These are phyloP conservation scores for Vitis hybrid DNA, from an alignment of 177 flowering plant species.

Conservation along the genomic window DNA sequence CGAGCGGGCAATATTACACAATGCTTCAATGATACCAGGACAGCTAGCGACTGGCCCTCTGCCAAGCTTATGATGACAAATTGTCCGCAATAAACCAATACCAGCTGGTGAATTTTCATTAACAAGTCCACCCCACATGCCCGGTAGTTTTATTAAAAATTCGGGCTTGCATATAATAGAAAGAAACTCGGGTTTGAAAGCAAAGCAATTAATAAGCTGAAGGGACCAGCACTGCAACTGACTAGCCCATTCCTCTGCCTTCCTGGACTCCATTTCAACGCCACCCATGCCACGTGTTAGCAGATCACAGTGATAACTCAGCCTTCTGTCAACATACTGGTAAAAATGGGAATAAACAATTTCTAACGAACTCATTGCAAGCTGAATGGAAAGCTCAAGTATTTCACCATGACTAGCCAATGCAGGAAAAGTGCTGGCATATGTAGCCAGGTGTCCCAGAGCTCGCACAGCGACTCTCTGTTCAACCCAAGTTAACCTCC, in stretches of 20 bases:
- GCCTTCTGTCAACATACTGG: conserved; percentile 76
- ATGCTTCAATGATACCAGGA: conserved; percentile 77
- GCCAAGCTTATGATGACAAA: conserved; percentile 94
- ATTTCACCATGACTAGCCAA: conserved; percentile 88
- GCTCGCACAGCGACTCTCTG: conserved; percentile 98
- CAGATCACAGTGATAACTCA: conserved; percentile 93
- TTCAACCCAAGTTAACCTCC: conserved; percentile 97
- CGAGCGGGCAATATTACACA: conserved; percentile 93
- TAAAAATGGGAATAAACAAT: conserved; percentile 95
- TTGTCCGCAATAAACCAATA: conserved; percentile 85
- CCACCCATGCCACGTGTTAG: conserved; percentile 99
- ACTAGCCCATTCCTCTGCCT: conserved; percentile 99
- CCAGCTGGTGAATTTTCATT: conserved; percentile 99
- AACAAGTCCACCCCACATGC: conserved; percentile 99
- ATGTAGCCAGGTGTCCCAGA: conserved; percentile 95
- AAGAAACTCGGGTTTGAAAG: conserved; percentile 93
- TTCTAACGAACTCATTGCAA: conserved; percentile 91
- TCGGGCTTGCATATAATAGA: conserved; percentile 89
- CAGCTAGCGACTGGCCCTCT: conserved; percentile 86
- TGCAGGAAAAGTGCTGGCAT: conserved; percentile 76
- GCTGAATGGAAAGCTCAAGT: conserved; percentile 90
- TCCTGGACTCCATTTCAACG: conserved; percentile 98
- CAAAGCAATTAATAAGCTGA: conserved; percentile 97
- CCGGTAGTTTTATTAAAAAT: conserved; percentile 75
- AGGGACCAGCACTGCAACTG: conserved; percentile 99